Evolutionary conservation across 1,284 basidiomycete genomes (phyloP).

Genomic region (Apiotrichum veenhuisii): DNA sequence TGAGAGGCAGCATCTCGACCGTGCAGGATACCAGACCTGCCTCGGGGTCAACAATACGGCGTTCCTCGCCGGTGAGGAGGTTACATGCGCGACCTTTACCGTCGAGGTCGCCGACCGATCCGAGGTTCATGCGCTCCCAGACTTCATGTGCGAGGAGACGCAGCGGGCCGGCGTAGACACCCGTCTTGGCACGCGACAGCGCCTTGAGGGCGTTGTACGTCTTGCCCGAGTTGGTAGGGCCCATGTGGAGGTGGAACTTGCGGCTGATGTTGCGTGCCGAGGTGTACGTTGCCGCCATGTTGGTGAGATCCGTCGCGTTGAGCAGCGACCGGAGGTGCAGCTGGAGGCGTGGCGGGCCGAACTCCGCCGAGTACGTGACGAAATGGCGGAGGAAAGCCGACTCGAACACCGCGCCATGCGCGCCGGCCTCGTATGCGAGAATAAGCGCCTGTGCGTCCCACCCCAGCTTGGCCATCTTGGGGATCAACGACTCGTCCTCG

Average conservation of each 20-base stretch:
- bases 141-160: slow-evolving; percentile 93
- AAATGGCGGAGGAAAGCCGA: slow-evolving; percentile 30
- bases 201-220: slow-evolving; percentile 89
- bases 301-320: slow-evolving; percentile 44
- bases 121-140: slow-evolving; percentile 84
- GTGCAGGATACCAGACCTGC: slow-evolving; percentile 74
- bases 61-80: slow-evolving; percentile 88
- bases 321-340: slow-evolving; percentile 42
- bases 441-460: slow-evolving; percentile 29
- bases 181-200: slow-evolving; percentile 67
- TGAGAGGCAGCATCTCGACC: slow-evolving; percentile 80
- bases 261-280: slow-evolving; percentile 58
- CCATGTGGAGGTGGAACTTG: slow-evolving; percentile 89
- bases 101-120: slow-evolving; percentile 62
- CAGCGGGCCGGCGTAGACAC: slow-evolving; percentile 86
- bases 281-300: slow-evolving; percentile 40
- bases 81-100: slow-evolving; percentile 67
- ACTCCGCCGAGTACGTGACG: slow-evolving; percentile 13
- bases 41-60: slow-evolving; percentile 61
- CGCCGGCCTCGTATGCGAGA: slow-evolving; percentile 27
- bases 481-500: slow-evolving; percentile 9
- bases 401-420: slow-evolving; percentile 28
- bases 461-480: slow-evolving; percentile 16
- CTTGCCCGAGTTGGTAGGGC: slow-evolving; percentile 96
- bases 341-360: slow-evolving; percentile 11